Percentiles rank a stretch among this genome's conserved stretches.
phyloP scores from a whole-genome alignment of 2,329 filamentous ascomycete species.

The Fusarium virguliforme region DNA sequence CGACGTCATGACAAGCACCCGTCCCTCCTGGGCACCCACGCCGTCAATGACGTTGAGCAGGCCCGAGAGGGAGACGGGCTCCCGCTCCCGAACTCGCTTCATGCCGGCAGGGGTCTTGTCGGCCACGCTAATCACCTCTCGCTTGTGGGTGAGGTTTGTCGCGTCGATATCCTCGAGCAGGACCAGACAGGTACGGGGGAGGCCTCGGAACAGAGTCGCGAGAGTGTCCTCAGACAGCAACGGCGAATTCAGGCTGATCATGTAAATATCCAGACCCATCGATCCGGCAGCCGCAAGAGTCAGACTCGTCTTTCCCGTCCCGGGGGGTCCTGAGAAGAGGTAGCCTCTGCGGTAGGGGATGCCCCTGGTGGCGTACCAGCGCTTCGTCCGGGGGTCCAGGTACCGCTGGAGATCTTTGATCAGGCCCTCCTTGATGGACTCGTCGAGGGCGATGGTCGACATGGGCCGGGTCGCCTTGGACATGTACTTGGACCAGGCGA shows the following conservation, averaged over 20 bases:
- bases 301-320: conserved; percentile 43
- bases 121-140: conserved; percentile 9
- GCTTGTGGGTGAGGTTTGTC: conserved; percentile 21
- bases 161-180: conserved; percentile 41
- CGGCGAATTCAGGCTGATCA: conserved; percentile 31
- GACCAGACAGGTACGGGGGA: conserved; percentile 32
- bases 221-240: conserved; percentile 32
- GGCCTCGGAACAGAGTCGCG: conserved; percentile 18
- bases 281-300: conserved; percentile 35
- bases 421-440: conserved; percentile 33
- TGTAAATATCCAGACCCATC: conserved; percentile 42
- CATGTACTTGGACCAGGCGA: conserved; percentile 35
- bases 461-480: conserved; percentile 39
- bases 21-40: conserved; percentile 76
- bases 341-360: conserved; percentile 46
- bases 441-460: conserved; percentile 38
- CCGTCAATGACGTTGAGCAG: conserved; percentile 79
- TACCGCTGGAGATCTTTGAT: conserved; percentile 40
- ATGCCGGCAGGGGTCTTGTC: not conserved
- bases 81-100: conserved; percentile 21
- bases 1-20: conserved; percentile 80
- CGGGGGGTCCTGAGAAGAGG: conserved; percentile 42
- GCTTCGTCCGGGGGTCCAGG: conserved; percentile 35
- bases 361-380: conserved; percentile 40
- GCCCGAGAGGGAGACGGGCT: conserved; percentile 66